Conservation (phyloP, 345 rosid genomes). For the Salix suchowensis region DNA sequence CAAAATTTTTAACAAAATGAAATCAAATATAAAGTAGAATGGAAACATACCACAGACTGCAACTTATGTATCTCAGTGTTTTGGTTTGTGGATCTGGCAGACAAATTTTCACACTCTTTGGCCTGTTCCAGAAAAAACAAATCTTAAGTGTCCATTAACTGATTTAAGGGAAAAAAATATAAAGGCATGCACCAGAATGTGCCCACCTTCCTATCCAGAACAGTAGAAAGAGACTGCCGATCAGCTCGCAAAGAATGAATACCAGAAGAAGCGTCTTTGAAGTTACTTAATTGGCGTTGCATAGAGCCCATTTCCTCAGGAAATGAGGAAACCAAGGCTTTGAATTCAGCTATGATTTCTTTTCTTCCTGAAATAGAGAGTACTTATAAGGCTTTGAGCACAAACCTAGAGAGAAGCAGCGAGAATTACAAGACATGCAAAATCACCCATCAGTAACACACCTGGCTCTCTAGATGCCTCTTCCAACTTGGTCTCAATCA, state of each 20-base stretch:
- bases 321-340: conserved; percentile 75
- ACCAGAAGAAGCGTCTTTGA: conserved; percentile 69
- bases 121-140: conserved; percentile 46
- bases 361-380: conserved; percentile 66
- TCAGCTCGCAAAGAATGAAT: conserved; percentile 80
- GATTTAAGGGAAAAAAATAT: conserved; percentile 14
- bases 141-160: conserved; percentile 8
- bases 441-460: conserved; percentile 16
- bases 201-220: conserved; percentile 74
- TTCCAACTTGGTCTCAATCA: conserved; percentile 59
- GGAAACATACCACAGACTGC: conserved; percentile 60
- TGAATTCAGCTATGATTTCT: conserved; percentile 77
- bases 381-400: conserved; percentile 26
- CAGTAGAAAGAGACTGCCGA: conserved; percentile 61
- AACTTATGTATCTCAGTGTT: conserved; percentile 57
- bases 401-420: conserved; percentile 8
- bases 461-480: conserved; percentile 75
- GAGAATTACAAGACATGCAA: background rate
- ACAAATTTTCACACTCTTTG: conserved; percentile 54
- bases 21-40: background rate
- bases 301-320: conserved; percentile 82
- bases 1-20: background rate
- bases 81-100: conserved; percentile 51
- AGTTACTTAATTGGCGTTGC: conserved; percentile 72
- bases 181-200: background rate